Evolutionary conservation across 805 yeast species (phyloP).

Genomic region (Torulaspora delbrueckii): DNA sequence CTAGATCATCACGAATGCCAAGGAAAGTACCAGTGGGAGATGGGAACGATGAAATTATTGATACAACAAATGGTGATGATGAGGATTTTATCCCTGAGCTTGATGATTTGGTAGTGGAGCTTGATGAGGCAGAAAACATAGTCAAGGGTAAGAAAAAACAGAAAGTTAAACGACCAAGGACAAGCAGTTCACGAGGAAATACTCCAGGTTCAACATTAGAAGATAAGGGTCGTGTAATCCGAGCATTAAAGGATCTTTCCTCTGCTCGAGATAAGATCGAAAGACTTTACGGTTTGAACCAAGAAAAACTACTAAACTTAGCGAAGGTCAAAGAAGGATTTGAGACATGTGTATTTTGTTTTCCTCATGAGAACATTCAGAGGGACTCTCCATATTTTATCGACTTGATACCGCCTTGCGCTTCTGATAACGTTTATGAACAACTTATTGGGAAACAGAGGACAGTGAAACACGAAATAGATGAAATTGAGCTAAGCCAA

Average conservation of each 20-base stretch:
- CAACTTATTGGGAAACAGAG: slow-evolving; percentile 3
- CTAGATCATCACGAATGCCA: slow-evolving; percentile 16
- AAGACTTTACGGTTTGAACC: slow-evolving; percentile 49
- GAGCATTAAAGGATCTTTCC: slow-evolving; percentile 33
- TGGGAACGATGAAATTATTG: slow-evolving; percentile 1
- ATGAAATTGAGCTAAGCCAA: slow-evolving; percentile 21
- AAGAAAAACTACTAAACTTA: slow-evolving; percentile 39
- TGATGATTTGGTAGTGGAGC: slow-evolving; percentile 7
- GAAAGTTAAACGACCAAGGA: slow-evolving; percentile 4
- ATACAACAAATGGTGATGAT: slow-evolving; percentile 13
- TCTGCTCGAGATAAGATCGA: slow-evolving; percentile 41
- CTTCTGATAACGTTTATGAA: slow-evolving; percentile 3
- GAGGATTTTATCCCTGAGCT: slow-evolving; percentile 16
- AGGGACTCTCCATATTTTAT: slow-evolving; percentile 22
- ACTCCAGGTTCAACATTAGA: slow-evolving; percentile 19
- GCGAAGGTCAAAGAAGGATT: slow-evolving; percentile 46
- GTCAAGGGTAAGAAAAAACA: slow-evolving; percentile 10
- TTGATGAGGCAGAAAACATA: slow-evolving; percentile 4
- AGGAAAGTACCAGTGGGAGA: neutral
- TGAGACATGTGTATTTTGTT: slow-evolving; percentile 44
- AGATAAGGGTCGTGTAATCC: slow-evolving; percentile 21
- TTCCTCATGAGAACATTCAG: slow-evolving; percentile 35
- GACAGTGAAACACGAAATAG: slow-evolving; percentile 17
- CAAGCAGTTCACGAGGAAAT: slow-evolving; percentile 2
- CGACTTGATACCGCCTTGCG: slow-evolving; percentile 18